These are phyloP conservation scores for Paramarasmius palmivorus DNA, from an alignment of 1,284 basidiomycete species.

Conservation along the genomic window DNA sequence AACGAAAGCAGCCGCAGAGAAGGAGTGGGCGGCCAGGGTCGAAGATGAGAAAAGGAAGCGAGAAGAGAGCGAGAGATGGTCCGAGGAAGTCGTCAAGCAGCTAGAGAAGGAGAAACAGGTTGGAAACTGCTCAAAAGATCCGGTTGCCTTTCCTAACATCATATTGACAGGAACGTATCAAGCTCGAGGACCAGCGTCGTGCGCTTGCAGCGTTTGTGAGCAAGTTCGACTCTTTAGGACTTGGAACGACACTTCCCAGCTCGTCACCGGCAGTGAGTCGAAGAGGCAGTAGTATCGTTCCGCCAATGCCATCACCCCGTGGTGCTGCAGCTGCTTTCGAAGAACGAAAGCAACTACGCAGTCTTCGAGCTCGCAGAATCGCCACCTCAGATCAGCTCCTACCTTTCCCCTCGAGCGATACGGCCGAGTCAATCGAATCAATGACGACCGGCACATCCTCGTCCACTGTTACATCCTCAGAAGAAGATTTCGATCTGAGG, in stretches of 20 bases:
- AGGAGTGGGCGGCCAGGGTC: conserved; percentile 69
- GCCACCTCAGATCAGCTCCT: neutral
- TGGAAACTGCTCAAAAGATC: conserved; percentile 16
- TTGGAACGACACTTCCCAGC: conserved; percentile 39
- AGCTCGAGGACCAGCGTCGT: conserved; percentile 72
- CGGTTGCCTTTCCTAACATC: conserved; percentile 1
- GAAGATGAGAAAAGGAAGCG: conserved; percentile 58
- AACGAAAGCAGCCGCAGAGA: conserved; percentile 80
- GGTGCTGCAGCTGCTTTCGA: conserved; percentile 51
- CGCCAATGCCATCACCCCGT: conserved; percentile 46
- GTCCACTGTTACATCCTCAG: neutral
- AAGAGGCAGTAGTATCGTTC: conserved; percentile 36
- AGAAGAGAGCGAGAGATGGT: conserved; percentile 72
- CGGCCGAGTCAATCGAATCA: neutral
- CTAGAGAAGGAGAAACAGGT: conserved; percentile 76
- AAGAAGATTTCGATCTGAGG: neutral
- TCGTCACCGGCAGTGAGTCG: conserved; percentile 19
- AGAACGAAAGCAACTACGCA: conserved; percentile 17
- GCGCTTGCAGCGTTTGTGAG: conserved; percentile 75
- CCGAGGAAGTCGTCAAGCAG: conserved; percentile 66
- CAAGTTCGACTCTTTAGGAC: conserved; percentile 72
- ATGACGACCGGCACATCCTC: neutral
- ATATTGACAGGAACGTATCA: conserved; percentile 44
- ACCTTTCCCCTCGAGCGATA: neutral
- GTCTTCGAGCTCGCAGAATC: conserved; percentile 1